Conservation (phyloP, 2,329 filamentous ascomycete species). For the Zalaria sp. region DNA sequence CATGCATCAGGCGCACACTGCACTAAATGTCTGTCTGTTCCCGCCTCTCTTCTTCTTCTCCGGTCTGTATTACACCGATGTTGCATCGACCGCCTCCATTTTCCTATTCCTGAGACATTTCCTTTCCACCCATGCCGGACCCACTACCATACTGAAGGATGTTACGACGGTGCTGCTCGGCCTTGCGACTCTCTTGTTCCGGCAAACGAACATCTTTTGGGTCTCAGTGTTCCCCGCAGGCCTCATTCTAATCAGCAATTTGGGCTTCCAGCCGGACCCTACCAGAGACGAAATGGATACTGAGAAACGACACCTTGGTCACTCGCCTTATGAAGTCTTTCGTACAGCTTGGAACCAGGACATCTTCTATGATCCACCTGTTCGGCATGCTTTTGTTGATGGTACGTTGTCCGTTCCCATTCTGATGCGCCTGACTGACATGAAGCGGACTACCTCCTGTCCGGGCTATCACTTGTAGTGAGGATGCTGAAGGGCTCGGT, state of each 20-base stretch:
- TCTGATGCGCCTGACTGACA: constrained; percentile 2
- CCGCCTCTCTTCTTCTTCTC: constrained; percentile 94
- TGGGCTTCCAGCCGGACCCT: constrained; percentile 36
- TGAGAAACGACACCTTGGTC: background rate
- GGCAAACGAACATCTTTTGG: constrained; percentile 98
- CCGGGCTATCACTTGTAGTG: constrained; percentile 2
- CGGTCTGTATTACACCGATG: constrained; percentile 86
- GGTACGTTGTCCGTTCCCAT: constrained; percentile 20
- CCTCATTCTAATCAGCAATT: constrained; percentile 31
- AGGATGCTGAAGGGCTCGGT: background rate
- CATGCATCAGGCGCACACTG: constrained; percentile 38
- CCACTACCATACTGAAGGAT: constrained; percentile 4
- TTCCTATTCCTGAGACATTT: constrained; percentile 50
- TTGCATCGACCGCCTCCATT: constrained; percentile 65
- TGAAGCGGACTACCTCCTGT: constrained; percentile 11
- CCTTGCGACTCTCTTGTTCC: constrained; percentile 54
- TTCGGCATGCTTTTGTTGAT: constrained; percentile 32
- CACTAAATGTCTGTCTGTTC: constrained; percentile 70
- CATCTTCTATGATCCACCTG: constrained; percentile 36
- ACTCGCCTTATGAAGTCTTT: constrained; percentile 9
- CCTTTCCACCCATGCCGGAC: constrained; percentile 12
- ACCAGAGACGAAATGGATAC: constrained; percentile 6
- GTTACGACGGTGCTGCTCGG: constrained; percentile 38
- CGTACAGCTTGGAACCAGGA: constrained; percentile 22
- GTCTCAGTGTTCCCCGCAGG: constrained; percentile 62